phyloP scores from a whole-genome alignment of 495 filamentous ascomycete species.

The Usnea hakonensis region DNA sequence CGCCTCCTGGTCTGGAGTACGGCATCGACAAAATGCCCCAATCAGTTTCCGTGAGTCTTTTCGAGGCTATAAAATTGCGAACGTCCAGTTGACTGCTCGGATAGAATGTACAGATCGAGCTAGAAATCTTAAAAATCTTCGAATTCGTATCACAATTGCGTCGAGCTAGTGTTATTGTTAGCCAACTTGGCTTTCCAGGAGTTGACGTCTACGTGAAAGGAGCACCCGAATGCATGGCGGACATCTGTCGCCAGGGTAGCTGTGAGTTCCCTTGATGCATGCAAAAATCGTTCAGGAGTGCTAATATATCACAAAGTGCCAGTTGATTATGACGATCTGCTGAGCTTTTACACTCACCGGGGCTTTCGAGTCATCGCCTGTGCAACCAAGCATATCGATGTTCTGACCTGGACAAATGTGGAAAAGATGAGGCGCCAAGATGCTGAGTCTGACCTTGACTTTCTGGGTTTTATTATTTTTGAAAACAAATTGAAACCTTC shows the following conservation, averaged over 20 bases:
- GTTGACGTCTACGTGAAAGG: constrained; percentile 92
- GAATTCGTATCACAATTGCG: constrained; percentile 97
- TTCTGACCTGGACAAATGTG: constrained; percentile 84
- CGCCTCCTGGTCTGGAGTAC: constrained; percentile 55
- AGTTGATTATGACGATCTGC: constrained; percentile 75
- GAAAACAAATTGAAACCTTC: constrained; percentile 94
- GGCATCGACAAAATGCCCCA: constrained; percentile 40
- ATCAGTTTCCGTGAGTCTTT: constrained; percentile 14
- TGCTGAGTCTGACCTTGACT: constrained; percentile 73
- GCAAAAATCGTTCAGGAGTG: not conserved
- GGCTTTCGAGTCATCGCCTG: constrained; percentile 98
- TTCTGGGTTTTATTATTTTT: constrained; percentile 95
- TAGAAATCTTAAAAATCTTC: constrained; percentile 80
- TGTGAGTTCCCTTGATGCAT: constrained; percentile 45
- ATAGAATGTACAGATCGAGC: constrained; percentile 47
- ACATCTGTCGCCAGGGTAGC: constrained; percentile 75
- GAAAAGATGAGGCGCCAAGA: constrained; percentile 85
- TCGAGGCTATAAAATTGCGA: not conserved
- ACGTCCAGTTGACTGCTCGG: not conserved
- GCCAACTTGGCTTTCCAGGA: constrained; percentile 70
- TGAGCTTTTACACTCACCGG: constrained; percentile 85
- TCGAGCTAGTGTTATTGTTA: constrained; percentile 84
- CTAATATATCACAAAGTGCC: constrained; percentile 51
- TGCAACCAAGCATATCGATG: constrained; percentile 78
- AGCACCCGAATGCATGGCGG: constrained; percentile 90